Base-by-base conservation (phyloP, 495 filamentous ascomycete species). In the Aspergillus olivimuriae region DNA sequence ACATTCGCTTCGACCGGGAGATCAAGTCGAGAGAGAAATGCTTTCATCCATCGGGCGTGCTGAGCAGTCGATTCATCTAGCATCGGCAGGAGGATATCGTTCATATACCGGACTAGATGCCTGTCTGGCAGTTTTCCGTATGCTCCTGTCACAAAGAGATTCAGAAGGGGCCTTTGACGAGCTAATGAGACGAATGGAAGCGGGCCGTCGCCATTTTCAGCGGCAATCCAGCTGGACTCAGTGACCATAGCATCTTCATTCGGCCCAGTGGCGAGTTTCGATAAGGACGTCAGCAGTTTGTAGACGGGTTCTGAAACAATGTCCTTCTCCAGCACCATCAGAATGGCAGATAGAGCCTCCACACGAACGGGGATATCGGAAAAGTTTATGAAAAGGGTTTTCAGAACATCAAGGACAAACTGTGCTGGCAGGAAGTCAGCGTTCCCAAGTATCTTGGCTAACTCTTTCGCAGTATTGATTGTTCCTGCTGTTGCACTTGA, bases 1-100 rank as follows among this genome's bases (percentile, higher is more conserved):
- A 17, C 14, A 22, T 9, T 16, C 9, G 26, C 12, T 10, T 3
- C 10, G 3, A 2, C 18, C 4, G 34, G 1, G 11, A 39, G 2
- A 8, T 23, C 15, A 6, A 46, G 22, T n/a, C 23, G 34, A 8
- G 11, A 4, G 8, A 46, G 43, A 17, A 46, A 46, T 2, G 1
- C 12, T 2, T 22, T 21, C 43, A 46, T 38, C 43, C 43, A 46
- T 1, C 16, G 23, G 2, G 14, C 28, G 43, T 46, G 43, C 1
- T 22, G 35, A 1, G 6, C 2, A 10, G n/a, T 39, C 4, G 23
- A 20, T 22, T 46, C 22, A 16, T 20, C 15, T 16, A 46, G 12
- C 35, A 38, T 18, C 16, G 35, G 35, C 5, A 22, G 19, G 7
- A 38, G 19, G 18, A 38, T 23, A 4, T 38, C 35, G 8, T 18